Base-by-base conservation (phyloP, 306 rosid genomes). In the Quercus dentata region DNA sequence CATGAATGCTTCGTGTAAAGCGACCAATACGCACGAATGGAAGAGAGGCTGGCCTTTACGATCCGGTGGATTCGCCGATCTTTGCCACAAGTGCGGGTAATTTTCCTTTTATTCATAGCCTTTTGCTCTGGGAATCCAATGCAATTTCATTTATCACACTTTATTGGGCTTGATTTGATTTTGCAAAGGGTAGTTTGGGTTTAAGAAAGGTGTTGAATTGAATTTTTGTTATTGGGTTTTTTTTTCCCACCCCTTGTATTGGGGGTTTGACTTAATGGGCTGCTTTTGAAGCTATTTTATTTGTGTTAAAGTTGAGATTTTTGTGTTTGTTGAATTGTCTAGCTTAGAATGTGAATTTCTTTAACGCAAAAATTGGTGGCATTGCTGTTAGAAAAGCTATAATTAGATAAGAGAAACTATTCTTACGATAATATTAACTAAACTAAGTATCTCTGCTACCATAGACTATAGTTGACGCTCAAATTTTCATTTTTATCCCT, bases 41-140 rank as follows among this genome's bases (percentile, higher is more conserved):
- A 93, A 86, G 87, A 90, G 76, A 78, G 99, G 99, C 27, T 95
- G 99, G 99, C 85, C 88, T 77, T 74, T 93, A 61, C 87, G 96
- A 93, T 89, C 96, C 77, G 98, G 94, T 83, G 97, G 96, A 88
- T 95, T 89, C 38, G 94, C 97, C n/a, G 87, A 89, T 84, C 91
- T 93, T 51, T 95, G 99, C 84, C 79, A 20, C 81, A 82, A 79
- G 73, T 95, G 99, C 94, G 99, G 99, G 99, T 95, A 93, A 78
- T 68, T 82, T 73, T 51, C 31, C 49, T 31, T 33, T 55, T 78
- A 27, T 76, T 61, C n/a, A 15, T 76, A 12, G 61, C 17, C 54
- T 73, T 64, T 28, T 73, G 10, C 13, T 64, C 44, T 15, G 8
- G 70, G 70, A 19, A 33, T 19, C 38, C 72, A 67, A 35, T 67